Evolutionary conservation across 106 monocot genomes (phyloP), one percentile per base, ranked within the genome.

Genomic region (Acanthochlamys bracteata): DNA sequence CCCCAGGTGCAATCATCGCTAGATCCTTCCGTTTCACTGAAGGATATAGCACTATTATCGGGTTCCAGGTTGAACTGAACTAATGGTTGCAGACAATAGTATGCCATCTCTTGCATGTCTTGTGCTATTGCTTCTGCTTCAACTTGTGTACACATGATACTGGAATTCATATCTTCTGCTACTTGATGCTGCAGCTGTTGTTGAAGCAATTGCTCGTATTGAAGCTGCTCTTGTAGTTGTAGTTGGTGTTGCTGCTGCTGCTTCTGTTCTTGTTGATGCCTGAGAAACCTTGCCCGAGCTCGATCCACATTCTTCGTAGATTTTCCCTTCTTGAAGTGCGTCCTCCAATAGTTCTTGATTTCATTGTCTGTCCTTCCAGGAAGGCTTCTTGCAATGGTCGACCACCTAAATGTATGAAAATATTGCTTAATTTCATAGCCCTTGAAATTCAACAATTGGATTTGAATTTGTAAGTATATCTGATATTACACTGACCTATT

Each of bases 291-390:
- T 0, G 83, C 80, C 2, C 80, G 58, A 3, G 73, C 78, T 42
- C 55, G 53, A 22, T 89, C 84, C 6, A 70, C 41, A 21, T 74
- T 79, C 68, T 84, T 89, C 0, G 79, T 67, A 14, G 89, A 57
- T 63, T 82, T 89, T 12, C 59, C 70, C 68, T 77, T 82, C 79
- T 89, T 89, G 74, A 79, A 84, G 59, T 89, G 85, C 17, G 89
- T 90, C 68, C 89, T 71, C 84, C 84, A 84, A 77, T 76, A 83
- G 71, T 83, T 83, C 71, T 83, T 83, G 71, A 83, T 83, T 71
- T 83, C 78, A 27, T 83, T 83, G 49, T 83, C 83, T 0, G 83
- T 83, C 65, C 83, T 83, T 15, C 83, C 83, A 0, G 79, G 83
- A 16, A 83, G 68, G 72, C 82, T 85, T 39, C 82, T 68, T 0